Conservation (phyloP, 2,329 filamentous ascomycete genomes). For the Madurella mycetomatis region DNA sequence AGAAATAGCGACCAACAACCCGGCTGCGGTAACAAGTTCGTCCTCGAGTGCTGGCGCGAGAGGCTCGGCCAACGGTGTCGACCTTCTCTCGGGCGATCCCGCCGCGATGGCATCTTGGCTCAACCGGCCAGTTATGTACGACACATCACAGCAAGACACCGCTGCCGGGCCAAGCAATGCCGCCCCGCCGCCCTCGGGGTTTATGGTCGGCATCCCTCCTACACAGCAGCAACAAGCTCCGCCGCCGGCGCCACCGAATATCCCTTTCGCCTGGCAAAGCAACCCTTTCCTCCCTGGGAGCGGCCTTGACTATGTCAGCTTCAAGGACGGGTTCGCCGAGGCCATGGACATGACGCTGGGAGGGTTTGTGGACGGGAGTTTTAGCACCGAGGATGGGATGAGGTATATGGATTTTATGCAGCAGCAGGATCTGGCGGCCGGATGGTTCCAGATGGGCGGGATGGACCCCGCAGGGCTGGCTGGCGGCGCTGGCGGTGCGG, state of each 20-base stretch:
- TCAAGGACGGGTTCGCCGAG: conserved; percentile 40
- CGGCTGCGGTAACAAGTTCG: conserved; percentile 22
- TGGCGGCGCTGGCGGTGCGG: too few species aligned
- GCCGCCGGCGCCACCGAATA: neutral
- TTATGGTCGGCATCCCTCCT: neutral
- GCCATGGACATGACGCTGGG: conserved; percentile 42
- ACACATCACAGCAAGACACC: neutral
- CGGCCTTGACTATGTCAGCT: conserved; percentile 32
- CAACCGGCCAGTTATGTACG: neutral
- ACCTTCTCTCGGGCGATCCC: conserved; percentile 4
- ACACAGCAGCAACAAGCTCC: conserved; percentile 11
- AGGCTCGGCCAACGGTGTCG: neutral
- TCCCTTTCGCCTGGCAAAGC: conserved; percentile 25
- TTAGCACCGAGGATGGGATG: conserved; percentile 32
- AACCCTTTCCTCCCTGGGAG: conserved; percentile 21
- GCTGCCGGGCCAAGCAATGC: neutral
- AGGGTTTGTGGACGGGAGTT: conserved; percentile 31
- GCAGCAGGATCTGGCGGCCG: conserved; percentile 30
- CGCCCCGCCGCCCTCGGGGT: neutral
- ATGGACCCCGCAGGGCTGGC: too few species aligned
- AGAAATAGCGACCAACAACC: conserved; percentile 50
- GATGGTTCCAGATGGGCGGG: conserved; percentile 31
- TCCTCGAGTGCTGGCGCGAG: neutral
- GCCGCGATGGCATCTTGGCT: conserved; percentile 15
- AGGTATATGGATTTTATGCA: conserved; percentile 32